Evolutionary conservation across 2,329 filamentous ascomycete genomes (phyloP).

Genomic region (Camptophora hylomeconis): DNA sequence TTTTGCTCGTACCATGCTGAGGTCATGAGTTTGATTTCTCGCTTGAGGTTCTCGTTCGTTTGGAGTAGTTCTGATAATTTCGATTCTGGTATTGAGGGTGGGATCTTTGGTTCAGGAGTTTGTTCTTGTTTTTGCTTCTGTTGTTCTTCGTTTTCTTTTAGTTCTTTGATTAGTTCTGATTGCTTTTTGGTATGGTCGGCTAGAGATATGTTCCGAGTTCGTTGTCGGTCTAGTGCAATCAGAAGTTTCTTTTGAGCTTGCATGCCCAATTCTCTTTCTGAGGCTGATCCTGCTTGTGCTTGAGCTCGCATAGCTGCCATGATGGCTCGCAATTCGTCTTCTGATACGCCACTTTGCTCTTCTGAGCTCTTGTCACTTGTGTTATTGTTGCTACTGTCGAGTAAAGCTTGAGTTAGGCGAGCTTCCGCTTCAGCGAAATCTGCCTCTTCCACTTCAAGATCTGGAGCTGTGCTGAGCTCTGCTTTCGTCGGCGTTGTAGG

Average conservation of each 20-base stretch:
- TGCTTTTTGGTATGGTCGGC: constrained; percentile 14
- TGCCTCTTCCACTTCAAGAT: constrained; percentile 13
- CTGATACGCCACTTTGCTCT: constrained; percentile 10
- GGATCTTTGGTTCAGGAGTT: not conserved
- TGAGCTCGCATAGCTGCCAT: constrained; percentile 18
- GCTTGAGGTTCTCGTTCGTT: constrained; percentile 16
- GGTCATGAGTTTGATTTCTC: constrained; percentile 32
- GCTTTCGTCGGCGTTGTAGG: constrained; percentile 5
- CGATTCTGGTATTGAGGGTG: not conserved
- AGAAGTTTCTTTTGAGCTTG: constrained; percentile 16
- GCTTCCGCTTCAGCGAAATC: constrained; percentile 14
- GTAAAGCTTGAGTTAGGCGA: constrained; percentile 12
- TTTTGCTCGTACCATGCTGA: constrained; percentile 36
- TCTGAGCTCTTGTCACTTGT: constrained; percentile 4
- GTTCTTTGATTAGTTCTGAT: constrained; percentile 10
- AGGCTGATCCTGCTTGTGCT: constrained; percentile 11
- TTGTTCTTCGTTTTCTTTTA: constrained; percentile 8
- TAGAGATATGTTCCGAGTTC: constrained; percentile 12
- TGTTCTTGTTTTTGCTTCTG: constrained; percentile 1
- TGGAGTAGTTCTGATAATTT: constrained; percentile 5
- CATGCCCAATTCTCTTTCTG: constrained; percentile 11
- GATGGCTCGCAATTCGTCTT: constrained; percentile 17
- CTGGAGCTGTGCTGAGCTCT: constrained; percentile 6
- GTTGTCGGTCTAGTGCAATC: constrained; percentile 12
- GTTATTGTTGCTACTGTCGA: constrained; percentile 11